These are phyloP conservation scores for Clarireedia monteithiana DNA, from an alignment of 2,329 filamentous ascomycete genomes.

Conservation along the genomic window DNA sequence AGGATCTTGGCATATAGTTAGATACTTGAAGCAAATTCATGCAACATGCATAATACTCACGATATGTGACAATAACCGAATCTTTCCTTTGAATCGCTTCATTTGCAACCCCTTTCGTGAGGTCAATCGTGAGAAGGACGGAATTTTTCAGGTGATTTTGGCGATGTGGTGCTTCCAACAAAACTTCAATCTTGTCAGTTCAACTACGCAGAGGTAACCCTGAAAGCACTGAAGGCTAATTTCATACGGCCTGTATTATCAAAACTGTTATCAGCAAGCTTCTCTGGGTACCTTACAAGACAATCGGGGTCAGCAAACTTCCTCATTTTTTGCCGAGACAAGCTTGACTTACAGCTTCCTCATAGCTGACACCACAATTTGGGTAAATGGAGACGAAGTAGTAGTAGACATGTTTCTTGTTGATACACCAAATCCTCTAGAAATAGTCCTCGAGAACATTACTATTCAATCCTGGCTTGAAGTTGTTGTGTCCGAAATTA, in stretches of 20 bases:
- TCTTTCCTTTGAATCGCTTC: constrained; percentile 75
- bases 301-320: background rate
- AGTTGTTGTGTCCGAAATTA: background rate
- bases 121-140: constrained; percentile 78
- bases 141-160: constrained; percentile 53
- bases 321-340: background rate
- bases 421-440: constrained; percentile 11
- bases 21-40: background rate
- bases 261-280: constrained; percentile 81
- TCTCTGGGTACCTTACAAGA: constrained; percentile 68
- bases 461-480: constrained; percentile 5
- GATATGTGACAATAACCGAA: constrained; percentile 82
- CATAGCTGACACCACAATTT: constrained; percentile 70
- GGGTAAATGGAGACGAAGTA: constrained; percentile 41
- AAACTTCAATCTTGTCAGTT: constrained; percentile 37
- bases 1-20: constrained; percentile 53
- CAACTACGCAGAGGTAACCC: background rate
- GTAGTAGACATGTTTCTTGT: constrained; percentile 20
- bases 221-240: background rate
- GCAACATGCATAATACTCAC: constrained; percentile 39
- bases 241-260: constrained; percentile 78
- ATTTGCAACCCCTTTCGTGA: constrained; percentile 80
- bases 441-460: constrained; percentile 16
- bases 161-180: constrained; percentile 61
- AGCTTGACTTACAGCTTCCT: constrained; percentile 58